Base-by-base conservation (phyloP, 306 rosid genomes). In the Quercus gilva region DNA sequence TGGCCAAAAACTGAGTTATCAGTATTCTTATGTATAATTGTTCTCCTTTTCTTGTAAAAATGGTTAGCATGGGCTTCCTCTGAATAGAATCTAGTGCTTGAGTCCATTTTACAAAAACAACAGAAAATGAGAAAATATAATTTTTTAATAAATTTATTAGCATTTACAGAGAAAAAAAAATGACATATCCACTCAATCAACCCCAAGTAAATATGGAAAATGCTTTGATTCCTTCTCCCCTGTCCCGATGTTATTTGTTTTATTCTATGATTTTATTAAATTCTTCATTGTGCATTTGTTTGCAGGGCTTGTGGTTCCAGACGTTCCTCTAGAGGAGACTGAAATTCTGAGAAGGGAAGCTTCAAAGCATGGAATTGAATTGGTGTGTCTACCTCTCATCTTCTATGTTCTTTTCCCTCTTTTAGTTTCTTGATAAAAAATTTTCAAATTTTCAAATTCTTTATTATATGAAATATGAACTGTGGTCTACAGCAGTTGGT, bases 261-360 rank as follows among this genome's bases (percentile, higher is more conserved):
- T 60, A 29, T n/a, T 70, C 3, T 71, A 13, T 71, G 18, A 43
- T 53, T 37, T 29, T 71, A 55, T 15, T 73, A 75, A 43, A 58
- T 80, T 60, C 37, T 12, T 53, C 23, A 55, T 71, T 18, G 49
- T 33, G 51, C 37, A 19, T 68, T 23, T 81, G 75, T 26, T 58
- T 84, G 82, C 79, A 91, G 99, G 99, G 74, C 94, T 95, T 76
- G 97, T 95, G 74, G 97, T 95, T 76, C 98, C 99, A 7, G 99
- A 95, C 81, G 98, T 95, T 79, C 98, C 99, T 57, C 82, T 92
- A 64, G 99, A 93, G 81, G 98, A 92, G 87, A 87, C 98, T 1
- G 85, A 81, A 26, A 65, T 35, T 80, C 69, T 95, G 85, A 90
- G 98, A 85, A 73, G 52, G 45, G 97, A 92, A 88, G 97, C 99